Evolutionary conservation across 2,329 filamentous ascomycete species (phyloP).

Genomic region (Penicillium verrucosum): DNA sequence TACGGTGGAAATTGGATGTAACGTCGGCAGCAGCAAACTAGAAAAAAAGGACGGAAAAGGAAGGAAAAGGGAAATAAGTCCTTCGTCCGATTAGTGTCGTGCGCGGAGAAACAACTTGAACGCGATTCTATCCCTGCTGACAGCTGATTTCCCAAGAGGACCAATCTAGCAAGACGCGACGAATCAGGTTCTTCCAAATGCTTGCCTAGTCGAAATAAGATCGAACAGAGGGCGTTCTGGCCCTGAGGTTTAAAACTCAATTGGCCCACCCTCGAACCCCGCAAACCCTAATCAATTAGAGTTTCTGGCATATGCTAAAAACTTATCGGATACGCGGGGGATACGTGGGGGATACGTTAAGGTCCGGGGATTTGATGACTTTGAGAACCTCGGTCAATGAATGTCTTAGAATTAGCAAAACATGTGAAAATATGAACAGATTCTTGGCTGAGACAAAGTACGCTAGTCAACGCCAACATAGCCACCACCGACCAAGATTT

Average conservation of each 20-base stretch:
- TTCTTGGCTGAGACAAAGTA: not conserved
- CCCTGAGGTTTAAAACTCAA: not conserved
- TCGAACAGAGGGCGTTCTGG: not conserved
- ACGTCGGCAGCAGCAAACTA: not conserved
- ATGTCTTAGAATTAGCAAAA: not conserved
- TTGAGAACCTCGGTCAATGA: not conserved
- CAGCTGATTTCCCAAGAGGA: not conserved
- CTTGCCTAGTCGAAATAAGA: not conserved
- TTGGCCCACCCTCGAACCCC: not conserved
- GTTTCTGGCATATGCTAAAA: not conserved
- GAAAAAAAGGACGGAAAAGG: not conserved
- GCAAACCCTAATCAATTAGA: constrained; percentile 2
- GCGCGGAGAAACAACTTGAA: too few species aligned
- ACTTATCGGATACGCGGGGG: not conserved
- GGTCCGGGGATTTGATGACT: not conserved
- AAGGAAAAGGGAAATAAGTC: not conserved
- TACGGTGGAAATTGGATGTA: not conserved
- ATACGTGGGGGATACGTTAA: not conserved
- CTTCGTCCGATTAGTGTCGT: not conserved
- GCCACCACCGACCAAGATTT: not conserved
- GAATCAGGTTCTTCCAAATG: not conserved
- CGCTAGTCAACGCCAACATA: not conserved
- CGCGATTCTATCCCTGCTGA: not conserved
- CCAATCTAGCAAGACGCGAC: not conserved
- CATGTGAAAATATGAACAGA: not conserved